Percentiles rank a stretch among this genome's conserved stretches.
These are phyloP conservation scores for Arthroderma uncinatum DNA, from an alignment of 2,329 filamentous ascomycete genomes.

Conservation along the genomic window DNA sequence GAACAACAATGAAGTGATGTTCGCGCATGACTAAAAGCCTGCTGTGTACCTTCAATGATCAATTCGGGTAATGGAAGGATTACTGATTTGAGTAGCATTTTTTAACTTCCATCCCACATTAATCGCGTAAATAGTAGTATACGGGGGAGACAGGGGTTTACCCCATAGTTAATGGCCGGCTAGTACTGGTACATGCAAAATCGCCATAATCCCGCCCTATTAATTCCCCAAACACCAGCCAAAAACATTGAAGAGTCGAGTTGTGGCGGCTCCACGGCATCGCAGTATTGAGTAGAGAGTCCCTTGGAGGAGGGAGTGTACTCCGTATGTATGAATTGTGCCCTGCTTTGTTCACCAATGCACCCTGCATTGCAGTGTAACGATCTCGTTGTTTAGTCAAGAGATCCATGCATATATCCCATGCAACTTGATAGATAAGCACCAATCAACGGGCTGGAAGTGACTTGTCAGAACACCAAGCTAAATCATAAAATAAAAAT, in stretches of 20 bases:
- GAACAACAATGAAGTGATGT: no score
- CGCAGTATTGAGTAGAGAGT: constrained; percentile 1
- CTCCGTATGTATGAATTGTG: not conserved
- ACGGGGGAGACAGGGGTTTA: not conserved
- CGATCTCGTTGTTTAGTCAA: not conserved
- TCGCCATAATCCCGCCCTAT: not conserved
- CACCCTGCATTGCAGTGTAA: not conserved
- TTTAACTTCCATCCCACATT: not conserved
- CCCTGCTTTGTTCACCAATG: not conserved
- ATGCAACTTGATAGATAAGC: not conserved
- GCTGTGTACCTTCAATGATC: not conserved
- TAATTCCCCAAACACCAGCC: not conserved
- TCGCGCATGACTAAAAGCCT: not conserved
- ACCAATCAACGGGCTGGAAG: not conserved
- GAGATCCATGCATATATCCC: not conserved
- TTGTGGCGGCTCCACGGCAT: not conserved
- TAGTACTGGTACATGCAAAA: not conserved
- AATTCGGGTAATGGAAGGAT: constrained; percentile 2
- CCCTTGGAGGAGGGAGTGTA: not conserved
- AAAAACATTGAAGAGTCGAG: not conserved
- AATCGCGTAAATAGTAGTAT: not conserved
- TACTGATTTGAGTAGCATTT: not conserved
- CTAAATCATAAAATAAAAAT: not conserved
- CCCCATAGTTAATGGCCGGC: not conserved
- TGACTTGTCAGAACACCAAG: not conserved